A percentile compares a stretch with the other conserved stretches of the same genome.
These are phyloP conservation scores for Populus euphratica DNA, from an alignment of 345 rosid species.

Conservation along the genomic window DNA sequence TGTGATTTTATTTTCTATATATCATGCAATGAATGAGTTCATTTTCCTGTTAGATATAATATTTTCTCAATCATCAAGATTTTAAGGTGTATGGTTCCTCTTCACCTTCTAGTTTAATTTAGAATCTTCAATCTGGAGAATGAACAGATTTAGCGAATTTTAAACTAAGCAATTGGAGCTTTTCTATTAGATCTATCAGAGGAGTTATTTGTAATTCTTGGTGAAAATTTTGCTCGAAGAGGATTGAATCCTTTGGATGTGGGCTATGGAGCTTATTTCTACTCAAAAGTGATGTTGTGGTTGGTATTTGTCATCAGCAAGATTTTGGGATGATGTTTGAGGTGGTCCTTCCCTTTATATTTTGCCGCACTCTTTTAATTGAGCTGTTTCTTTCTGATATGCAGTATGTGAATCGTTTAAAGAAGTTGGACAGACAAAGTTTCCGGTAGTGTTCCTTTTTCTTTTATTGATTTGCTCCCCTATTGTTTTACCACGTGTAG, in stretches of 20 bases:
- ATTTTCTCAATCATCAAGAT: neutral
- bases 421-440: conserved; percentile 71
- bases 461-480: conserved; percentile 9
- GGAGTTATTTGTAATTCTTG: neutral
- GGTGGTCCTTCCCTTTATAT: neutral
- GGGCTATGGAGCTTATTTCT: neutral
- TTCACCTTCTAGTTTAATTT: neutral
- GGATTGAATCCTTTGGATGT: neutral
- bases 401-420: conserved; percentile 72
- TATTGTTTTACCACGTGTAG: neutral
- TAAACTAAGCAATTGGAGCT: neutral
- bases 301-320: neutral
- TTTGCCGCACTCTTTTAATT: conserved; percentile 10
- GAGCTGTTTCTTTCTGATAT: conserved; percentile 31
- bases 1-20: conserved; percentile 2
- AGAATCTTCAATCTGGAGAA: neutral
- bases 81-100: neutral
- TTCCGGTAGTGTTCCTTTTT: conserved; percentile 57
- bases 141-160: neutral
- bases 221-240: neutral
- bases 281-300: neutral
- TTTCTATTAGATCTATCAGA: neutral
- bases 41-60: neutral
- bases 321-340: neutral
- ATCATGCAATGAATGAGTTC: neutral